phyloP scores from a whole-genome alignment of 192 early-diverging fungal genomes.

The Rhizoclosmatium sp. region DNA sequence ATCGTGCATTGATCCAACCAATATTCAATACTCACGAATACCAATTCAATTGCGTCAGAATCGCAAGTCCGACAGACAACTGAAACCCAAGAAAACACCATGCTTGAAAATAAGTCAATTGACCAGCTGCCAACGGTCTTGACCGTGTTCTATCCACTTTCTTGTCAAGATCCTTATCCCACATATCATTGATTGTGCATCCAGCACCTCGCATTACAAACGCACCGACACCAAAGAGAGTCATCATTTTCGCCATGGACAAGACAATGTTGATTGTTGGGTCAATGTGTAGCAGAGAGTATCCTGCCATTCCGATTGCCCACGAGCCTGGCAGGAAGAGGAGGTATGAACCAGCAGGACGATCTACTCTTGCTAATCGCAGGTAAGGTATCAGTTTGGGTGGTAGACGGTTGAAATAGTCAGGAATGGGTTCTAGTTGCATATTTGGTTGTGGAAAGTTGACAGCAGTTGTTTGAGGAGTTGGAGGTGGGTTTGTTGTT shows the following conservation, averaged over 20 bases:
- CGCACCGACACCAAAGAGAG: conserved; percentile 85
- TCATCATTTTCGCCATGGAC: conserved; percentile 70
- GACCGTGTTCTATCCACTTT: conserved; percentile 82
- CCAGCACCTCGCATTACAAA: conserved; percentile 95
- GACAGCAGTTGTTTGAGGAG: too few species aligned
- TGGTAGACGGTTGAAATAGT: conserved; percentile 1
- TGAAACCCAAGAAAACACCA: conserved; percentile 82
- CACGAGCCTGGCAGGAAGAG: conserved; percentile 91
- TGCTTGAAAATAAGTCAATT: conserved; percentile 71
- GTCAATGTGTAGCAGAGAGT: conserved; percentile 63
- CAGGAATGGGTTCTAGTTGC: neutral
- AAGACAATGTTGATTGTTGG: conserved; percentile 60
- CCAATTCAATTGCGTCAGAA: conserved; percentile 88
- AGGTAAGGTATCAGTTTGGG: conserved; percentile 34
- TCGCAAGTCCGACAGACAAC: conserved; percentile 78
- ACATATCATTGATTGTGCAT: conserved; percentile 97
- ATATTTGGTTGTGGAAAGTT: neutral
- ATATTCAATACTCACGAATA: conserved; percentile 67
- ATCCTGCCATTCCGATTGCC: conserved; percentile 51
- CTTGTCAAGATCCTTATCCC: conserved; percentile 91
- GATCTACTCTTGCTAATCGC: conserved; percentile 80
- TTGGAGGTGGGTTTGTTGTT: too few species aligned
- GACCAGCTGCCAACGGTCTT: conserved; percentile 84
- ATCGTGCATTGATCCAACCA: neutral
- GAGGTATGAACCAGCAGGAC: conserved; percentile 92